phyloP scores from a whole-genome alignment of 1,284 basidiomycete genomes.

The Trichosporon inkin region DNA sequence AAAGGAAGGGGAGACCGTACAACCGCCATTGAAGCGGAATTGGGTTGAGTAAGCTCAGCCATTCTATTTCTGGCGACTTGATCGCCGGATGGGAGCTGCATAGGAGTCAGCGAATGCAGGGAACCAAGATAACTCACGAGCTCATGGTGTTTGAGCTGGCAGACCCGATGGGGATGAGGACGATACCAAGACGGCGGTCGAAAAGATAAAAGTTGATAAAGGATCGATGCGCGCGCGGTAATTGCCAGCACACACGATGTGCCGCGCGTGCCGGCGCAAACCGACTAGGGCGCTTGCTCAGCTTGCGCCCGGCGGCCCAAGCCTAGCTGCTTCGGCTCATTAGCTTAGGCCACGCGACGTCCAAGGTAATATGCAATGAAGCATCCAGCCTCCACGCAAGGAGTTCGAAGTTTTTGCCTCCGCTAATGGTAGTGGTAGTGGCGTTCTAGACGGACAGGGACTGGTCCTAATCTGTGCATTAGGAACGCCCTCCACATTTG shows the following conservation, averaged over 20 bases:
- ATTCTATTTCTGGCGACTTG: conserved; percentile 77
- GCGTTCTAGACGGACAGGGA: no score
- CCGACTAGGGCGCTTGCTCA: background rate
- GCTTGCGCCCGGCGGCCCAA: background rate
- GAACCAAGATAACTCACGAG: background rate
- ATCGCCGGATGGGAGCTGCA: conserved; percentile 47
- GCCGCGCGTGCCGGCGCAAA: background rate
- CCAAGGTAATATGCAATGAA: no score
- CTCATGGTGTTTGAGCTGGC: conserved; percentile 4
- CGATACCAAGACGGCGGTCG: background rate
- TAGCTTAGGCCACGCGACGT: no score
- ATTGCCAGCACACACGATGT: conserved; percentile 3
- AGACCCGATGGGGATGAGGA: background rate
- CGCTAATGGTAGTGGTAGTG: no score
- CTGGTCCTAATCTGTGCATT: no score
- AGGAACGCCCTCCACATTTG: no score
- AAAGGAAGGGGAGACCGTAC: conserved; percentile 74
- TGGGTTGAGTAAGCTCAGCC: conserved; percentile 72
- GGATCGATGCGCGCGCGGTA: background rate
- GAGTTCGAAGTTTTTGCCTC: no score
- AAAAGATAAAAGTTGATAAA: background rate
- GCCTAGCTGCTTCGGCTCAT: no score
- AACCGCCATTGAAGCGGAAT: conserved; percentile 73
- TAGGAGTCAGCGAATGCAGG: background rate
- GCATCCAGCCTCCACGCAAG: no score